Percentiles rank a stretch among this genome's conserved stretches.
These are phyloP conservation scores for Sparassis latifolia DNA, from an alignment of 1,284 basidiomycete genomes.

Conservation along the genomic window DNA sequence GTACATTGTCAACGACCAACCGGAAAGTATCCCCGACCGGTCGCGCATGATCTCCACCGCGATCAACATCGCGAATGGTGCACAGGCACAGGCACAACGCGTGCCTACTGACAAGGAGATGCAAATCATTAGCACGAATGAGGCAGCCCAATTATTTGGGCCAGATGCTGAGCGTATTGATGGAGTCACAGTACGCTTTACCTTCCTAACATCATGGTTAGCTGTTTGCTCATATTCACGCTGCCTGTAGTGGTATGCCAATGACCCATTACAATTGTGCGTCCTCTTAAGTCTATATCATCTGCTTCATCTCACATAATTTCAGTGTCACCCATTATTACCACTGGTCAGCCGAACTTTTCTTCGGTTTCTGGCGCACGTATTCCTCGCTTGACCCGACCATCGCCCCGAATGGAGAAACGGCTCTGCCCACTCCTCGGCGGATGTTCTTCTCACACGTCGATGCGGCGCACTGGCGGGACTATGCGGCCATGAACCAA, in stretches of 20 bases:
- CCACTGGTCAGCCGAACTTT: conserved; percentile 83
- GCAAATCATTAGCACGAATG: conserved; percentile 61
- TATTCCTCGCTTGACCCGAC: conserved; percentile 74
- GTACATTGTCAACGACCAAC: conserved; percentile 62
- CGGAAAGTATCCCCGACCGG: conserved; percentile 45
- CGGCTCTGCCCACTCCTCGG: conserved; percentile 63
- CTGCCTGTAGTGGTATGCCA: conserved; percentile 56
- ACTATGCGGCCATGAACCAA: conserved; percentile 81
- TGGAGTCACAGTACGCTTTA: conserved; percentile 54
- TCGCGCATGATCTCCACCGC: conserved; percentile 54
- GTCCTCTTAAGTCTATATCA: conserved; percentile 16
- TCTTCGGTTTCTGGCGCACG: conserved; percentile 84
- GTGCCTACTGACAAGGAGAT: conserved; percentile 74
- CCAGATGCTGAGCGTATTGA: conserved; percentile 52
- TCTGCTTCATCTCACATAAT: conserved; percentile 2
- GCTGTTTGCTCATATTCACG: background rate
- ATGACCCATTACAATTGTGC: conserved; percentile 82
- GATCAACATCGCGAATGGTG: conserved; percentile 38
- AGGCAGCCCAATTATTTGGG: conserved; percentile 69
- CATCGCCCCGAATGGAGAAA: conserved; percentile 59
- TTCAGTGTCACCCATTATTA: conserved; percentile 73
- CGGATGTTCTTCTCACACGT: conserved; percentile 72
- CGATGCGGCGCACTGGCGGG: conserved; percentile 75
- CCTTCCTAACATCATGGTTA: background rate
- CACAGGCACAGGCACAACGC: conserved; percentile 39